A percentile compares a stretch with the other conserved stretches of the same genome.
phyloP scores from a whole-genome alignment of 179 eudicot genomes.

The Silene noctiflora region DNA sequence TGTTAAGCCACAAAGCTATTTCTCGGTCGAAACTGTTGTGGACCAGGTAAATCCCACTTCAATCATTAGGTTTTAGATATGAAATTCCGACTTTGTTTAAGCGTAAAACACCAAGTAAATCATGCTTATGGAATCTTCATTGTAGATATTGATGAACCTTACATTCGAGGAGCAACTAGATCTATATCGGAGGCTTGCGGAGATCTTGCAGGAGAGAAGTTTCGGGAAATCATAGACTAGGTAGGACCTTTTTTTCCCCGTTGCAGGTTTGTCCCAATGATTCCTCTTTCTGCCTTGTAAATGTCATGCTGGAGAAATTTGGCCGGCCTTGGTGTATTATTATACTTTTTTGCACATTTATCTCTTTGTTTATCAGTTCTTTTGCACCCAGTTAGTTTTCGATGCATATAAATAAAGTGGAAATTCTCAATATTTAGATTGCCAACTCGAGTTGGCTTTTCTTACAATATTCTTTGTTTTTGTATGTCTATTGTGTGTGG shows the following conservation, averaged over 20 bases:
- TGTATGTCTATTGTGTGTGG: too few relatives aligned
- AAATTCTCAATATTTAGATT: neutral
- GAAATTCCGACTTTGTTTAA: neutral
- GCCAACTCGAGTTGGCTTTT: neutral
- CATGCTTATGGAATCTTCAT: slow-evolving; percentile 15
- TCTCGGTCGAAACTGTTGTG: slow-evolving; percentile 72
- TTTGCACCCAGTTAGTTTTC: neutral
- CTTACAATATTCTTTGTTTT: neutral
- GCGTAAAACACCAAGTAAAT: neutral
- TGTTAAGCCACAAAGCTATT: slow-evolving; percentile 62
- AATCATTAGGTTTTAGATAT: neutral
- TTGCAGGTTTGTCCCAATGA: slow-evolving; percentile 18
- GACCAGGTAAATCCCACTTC: slow-evolving; percentile 57
- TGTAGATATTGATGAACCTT: slow-evolving; percentile 70
- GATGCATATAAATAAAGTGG: neutral
- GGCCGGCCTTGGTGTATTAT: neutral
- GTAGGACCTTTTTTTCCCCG: neutral
- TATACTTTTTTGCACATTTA: neutral
- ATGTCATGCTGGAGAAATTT: neutral
- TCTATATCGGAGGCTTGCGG: slow-evolving; percentile 60
- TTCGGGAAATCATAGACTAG: slow-evolving; percentile 36
- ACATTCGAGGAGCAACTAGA: slow-evolving; percentile 72
- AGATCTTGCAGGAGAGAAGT: slow-evolving; percentile 55
- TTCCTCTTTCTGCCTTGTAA: slow-evolving; percentile 1
- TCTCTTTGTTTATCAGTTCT: neutral